Evolutionary conservation across 768 basidiomycete genomes (phyloP).

Genomic region (Pholiota molesta): DNA sequence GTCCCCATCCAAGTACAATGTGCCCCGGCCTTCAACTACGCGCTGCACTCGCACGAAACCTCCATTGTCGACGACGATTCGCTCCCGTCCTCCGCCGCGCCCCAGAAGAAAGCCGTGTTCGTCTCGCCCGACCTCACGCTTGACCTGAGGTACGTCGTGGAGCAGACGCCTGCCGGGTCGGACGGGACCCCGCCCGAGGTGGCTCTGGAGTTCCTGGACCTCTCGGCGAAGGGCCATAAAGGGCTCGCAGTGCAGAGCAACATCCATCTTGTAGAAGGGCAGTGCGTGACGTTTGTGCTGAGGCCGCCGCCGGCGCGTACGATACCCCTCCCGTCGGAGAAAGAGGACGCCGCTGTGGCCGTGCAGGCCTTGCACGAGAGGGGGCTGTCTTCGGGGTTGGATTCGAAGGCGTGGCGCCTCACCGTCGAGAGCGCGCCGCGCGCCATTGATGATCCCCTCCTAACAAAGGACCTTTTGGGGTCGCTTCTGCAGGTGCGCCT

Average conservation of each 20-base stretch:
- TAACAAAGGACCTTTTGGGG: slow-evolving; percentile 68
- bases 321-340: background rate
- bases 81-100: slow-evolving; percentile 12
- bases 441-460: slow-evolving; percentile 63
- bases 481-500: slow-evolving; percentile 57
- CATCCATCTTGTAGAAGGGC: slow-evolving; percentile 77
- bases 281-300: slow-evolving; percentile 88
- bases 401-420: slow-evolving; percentile 12
- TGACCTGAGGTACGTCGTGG: slow-evolving; percentile 78
- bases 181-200: slow-evolving; percentile 54
- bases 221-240: slow-evolving; percentile 72
- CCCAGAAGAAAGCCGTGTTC: slow-evolving; percentile 65
- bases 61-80: slow-evolving; percentile 50
- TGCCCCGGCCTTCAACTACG: slow-evolving; percentile 97
- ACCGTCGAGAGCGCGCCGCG: slow-evolving; percentile 19
- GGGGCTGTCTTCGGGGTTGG: background rate
- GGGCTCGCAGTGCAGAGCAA: slow-evolving; percentile 65
- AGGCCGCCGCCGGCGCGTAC: slow-evolving; percentile 56
- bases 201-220: slow-evolving; percentile 61
- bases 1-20: slow-evolving; percentile 86
- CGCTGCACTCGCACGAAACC: slow-evolving; percentile 72
- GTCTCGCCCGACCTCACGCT: slow-evolving; percentile 57
- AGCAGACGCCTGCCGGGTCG: slow-evolving; percentile 45
- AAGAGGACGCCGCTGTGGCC: background rate
- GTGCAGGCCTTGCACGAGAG: background rate